Conservation (phyloP, 225 moss, liverwort and hornwort species). For the Straminergon stramineum region DNA sequence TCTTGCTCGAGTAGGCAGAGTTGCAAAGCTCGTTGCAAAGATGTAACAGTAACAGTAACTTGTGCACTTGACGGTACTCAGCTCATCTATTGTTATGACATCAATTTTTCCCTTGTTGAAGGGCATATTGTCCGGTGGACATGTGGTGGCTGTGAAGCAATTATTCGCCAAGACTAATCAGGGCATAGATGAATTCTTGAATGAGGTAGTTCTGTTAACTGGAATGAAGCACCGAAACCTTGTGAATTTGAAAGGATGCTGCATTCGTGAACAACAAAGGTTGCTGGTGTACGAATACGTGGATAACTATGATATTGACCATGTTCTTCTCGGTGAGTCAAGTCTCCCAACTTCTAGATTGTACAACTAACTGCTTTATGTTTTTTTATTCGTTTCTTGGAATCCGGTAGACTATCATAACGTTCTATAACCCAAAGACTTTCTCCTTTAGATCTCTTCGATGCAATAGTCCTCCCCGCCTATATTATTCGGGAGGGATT, state of each 20-base stretch:
- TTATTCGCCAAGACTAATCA: neutral
- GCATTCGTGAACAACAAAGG: conserved; percentile 8
- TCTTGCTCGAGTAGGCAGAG: too few species aligned
- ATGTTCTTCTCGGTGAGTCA: neutral
- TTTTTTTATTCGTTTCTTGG: neutral
- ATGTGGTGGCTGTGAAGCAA: neutral
- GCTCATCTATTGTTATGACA: neutral
- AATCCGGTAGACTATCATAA: neutral
- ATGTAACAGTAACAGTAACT: too few species aligned
- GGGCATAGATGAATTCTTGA: conserved; percentile 16
- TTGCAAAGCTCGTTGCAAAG: too few species aligned
- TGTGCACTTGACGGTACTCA: too few species aligned
- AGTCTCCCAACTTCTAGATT: neutral
- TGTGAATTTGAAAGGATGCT: conserved; percentile 33
- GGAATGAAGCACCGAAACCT: conserved; percentile 23
- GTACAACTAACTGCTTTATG: neutral
- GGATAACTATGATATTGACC: conserved; percentile 19
- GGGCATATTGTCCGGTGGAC: neutral
- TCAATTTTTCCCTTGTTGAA: neutral
- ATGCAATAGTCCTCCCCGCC: neutral
- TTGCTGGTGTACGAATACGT: conserved; percentile 39
- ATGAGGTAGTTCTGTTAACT: conserved; percentile 25
- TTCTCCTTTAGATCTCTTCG: neutral
- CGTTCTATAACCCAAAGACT: neutral
- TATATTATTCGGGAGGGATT: neutral